Conservation (phyloP, 495 filamentous ascomycete species). For the Neurospora sp. region DNA sequence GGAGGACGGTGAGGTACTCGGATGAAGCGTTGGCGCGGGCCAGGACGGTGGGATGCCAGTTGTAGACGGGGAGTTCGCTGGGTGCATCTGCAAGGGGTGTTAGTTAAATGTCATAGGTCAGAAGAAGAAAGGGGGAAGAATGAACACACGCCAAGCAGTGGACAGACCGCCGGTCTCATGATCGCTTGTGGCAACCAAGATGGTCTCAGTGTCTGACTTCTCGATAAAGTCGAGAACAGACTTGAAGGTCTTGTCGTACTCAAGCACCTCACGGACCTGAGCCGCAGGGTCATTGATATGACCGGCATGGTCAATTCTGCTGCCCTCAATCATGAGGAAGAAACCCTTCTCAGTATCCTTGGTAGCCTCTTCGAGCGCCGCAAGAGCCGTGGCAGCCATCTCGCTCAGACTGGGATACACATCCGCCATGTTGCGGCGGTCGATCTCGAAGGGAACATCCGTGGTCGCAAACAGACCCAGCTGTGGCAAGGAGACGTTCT, state of each 20-base stretch:
- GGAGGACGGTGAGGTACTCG: conserved; percentile 52
- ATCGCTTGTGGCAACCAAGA: conserved; percentile 82
- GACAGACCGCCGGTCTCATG: conserved; percentile 91
- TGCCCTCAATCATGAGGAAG: conserved; percentile 97
- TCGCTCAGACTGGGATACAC: conserved; percentile 83
- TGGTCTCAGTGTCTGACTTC: conserved; percentile 56
- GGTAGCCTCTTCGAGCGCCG: conserved; percentile 71
- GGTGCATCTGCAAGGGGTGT: conserved; percentile 20
- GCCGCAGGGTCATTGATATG: conserved; percentile 92
- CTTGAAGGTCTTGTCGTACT: conserved; percentile 79
- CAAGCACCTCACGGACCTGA: conserved; percentile 88
- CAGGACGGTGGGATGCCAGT: conserved; percentile 76
- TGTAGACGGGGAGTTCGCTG: conserved; percentile 46
- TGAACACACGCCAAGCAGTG: conserved; percentile 57
- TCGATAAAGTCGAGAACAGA: conserved; percentile 78
- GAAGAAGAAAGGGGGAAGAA: background rate
- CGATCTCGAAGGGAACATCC: conserved; percentile 89
- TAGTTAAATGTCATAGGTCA: conserved; percentile 3
- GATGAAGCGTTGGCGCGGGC: conserved; percentile 72
- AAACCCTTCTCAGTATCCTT: conserved; percentile 81
- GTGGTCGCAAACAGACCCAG: conserved; percentile 74
- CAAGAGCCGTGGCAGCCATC: conserved; percentile 78
- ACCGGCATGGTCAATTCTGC: conserved; percentile 90
- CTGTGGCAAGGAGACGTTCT: conserved; percentile 64
- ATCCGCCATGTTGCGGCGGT: conserved; percentile 66